Percentiles rank a stretch among this genome's conserved stretches.
Evolutionary conservation across 2,329 filamentous ascomycete genomes (phyloP).

Genomic region (Zasmidium angulare): DNA sequence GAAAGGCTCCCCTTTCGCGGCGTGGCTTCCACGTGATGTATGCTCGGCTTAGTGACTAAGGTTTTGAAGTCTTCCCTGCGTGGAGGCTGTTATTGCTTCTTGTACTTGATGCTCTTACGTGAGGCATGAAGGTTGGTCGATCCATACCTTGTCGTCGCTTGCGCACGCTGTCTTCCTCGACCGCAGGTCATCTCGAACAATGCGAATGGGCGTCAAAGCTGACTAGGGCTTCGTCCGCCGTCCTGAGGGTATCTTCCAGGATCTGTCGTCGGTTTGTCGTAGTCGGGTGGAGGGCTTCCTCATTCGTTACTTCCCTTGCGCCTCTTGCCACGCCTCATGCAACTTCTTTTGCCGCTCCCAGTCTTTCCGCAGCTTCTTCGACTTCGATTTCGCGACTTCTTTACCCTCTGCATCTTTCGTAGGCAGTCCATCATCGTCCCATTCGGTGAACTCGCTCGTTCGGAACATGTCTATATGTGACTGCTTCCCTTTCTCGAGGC

Average conservation of each 20-base stretch:
- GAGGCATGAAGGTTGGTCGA: too few species aligned
- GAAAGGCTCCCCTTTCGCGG: not conserved
- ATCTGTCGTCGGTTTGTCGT: not conserved
- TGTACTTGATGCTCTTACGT: too few species aligned
- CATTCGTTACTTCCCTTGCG: slow-evolving; percentile 8
- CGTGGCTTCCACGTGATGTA: not conserved
- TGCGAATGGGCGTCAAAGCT: too few species aligned
- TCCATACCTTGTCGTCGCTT: too few species aligned
- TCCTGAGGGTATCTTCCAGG: not conserved
- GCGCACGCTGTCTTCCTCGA: too few species aligned
- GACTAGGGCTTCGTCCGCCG: not conserved
- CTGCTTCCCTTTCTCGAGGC: slow-evolving; percentile 57
- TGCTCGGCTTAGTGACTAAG: not conserved
- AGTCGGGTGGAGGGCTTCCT: not conserved
- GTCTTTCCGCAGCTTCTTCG: slow-evolving; percentile 83
- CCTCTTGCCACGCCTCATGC: slow-evolving; percentile 60
- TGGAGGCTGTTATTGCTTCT: too few species aligned
- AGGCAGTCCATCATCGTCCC: slow-evolving; percentile 81
- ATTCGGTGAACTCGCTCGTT: slow-evolving; percentile 62
- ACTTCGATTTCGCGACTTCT: slow-evolving; percentile 75
- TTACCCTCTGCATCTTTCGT: slow-evolving; percentile 73
- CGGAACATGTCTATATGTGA: slow-evolving; percentile 60
- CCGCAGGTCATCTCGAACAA: too few species aligned
- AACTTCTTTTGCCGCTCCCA: slow-evolving; percentile 89
- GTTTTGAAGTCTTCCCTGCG: not conserved